These are phyloP conservation scores for Chlamydomonas sp. DNA, from an alignment of 139 green algal genomes.

Conservation along the genomic window DNA sequence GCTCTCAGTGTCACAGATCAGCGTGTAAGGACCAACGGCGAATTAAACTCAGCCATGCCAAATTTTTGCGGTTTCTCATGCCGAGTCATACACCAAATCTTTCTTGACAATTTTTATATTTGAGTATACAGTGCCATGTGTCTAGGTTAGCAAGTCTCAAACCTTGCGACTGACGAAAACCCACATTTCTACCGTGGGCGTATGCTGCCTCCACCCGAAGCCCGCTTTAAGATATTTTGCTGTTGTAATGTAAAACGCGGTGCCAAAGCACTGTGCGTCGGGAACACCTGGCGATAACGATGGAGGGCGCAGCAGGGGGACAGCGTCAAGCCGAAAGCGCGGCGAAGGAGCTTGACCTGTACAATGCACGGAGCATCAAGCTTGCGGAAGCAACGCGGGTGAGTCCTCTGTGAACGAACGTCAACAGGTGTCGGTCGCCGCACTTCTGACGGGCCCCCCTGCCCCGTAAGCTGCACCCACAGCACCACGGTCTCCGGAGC, in stretches of 20 bases:
- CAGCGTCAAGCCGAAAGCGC: neutral
- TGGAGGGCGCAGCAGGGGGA: neutral
- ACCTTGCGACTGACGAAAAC: neutral
- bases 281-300: neutral
- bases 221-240: neutral
- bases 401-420: neutral
- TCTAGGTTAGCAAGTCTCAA: neutral
- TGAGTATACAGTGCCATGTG: neutral
- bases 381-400: constrained; percentile 40
- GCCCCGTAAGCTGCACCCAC: neutral
- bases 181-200: neutral
- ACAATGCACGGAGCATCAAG: constrained; percentile 32
- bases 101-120: neutral
- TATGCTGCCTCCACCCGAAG: neutral
- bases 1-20: neutral
- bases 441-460: neutral
- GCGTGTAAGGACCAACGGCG: neutral
- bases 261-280: neutral
- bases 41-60: too few species aligned
- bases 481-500: neutral
- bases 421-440: neutral
- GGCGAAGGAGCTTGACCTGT: constrained; percentile 16
- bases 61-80: too few species aligned
- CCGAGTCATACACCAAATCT: too few species aligned
- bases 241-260: neutral